A percentile compares a stretch with the other conserved stretches of the same genome.
Evolutionary conservation across 1,284 basidiomycete genomes (phyloP).

Genomic region (Pseudozyma thailandica): DNA sequence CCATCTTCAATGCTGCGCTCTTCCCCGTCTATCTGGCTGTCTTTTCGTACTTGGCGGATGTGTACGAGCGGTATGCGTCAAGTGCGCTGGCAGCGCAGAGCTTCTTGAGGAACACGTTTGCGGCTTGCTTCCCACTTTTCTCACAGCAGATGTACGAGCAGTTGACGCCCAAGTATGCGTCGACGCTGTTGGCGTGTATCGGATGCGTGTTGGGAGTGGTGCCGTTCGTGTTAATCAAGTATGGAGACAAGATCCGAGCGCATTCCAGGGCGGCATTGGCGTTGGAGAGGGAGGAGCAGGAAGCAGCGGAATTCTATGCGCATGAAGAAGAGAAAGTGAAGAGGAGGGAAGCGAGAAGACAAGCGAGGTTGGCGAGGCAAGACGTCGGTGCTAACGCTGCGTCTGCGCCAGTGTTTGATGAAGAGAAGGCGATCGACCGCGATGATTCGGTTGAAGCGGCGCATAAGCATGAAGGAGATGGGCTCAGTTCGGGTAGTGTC

Average conservation of each 20-base stretch:
- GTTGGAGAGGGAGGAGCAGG: conserved; percentile 45
- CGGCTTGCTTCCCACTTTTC: conserved; percentile 48
- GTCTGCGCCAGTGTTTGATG: conserved; percentile 6
- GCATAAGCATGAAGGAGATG: conserved; percentile 10
- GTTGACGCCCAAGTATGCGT: conserved; percentile 58
- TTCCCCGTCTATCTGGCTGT: conserved; percentile 49
- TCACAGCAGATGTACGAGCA: conserved; percentile 52
- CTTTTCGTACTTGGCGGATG: conserved; percentile 50
- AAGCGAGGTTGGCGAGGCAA: conserved; percentile 13
- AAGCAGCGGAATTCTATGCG: conserved; percentile 24
- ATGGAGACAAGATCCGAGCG: conserved; percentile 56
- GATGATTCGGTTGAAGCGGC: conserved; percentile 3
- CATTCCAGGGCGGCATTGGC: conserved; percentile 47
- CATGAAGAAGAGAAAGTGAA: conserved; percentile 24
- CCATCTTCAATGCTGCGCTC: conserved; percentile 38
- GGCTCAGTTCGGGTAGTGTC: conserved; percentile 13
- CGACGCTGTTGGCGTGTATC: conserved; percentile 59
- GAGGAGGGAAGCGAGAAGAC: conserved; percentile 26
- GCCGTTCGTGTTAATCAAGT: conserved; percentile 61
- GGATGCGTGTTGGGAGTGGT: conserved; percentile 53
- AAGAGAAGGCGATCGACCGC: conserved; percentile 22
- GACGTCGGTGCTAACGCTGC: conserved; percentile 1
- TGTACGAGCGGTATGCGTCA: conserved; percentile 66
- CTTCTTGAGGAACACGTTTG: conserved; percentile 55
- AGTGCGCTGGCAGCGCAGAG: conserved; percentile 57